Conservation (phyloP, 2,329 filamentous ascomycete species). For the Septoria linicola region DNA sequence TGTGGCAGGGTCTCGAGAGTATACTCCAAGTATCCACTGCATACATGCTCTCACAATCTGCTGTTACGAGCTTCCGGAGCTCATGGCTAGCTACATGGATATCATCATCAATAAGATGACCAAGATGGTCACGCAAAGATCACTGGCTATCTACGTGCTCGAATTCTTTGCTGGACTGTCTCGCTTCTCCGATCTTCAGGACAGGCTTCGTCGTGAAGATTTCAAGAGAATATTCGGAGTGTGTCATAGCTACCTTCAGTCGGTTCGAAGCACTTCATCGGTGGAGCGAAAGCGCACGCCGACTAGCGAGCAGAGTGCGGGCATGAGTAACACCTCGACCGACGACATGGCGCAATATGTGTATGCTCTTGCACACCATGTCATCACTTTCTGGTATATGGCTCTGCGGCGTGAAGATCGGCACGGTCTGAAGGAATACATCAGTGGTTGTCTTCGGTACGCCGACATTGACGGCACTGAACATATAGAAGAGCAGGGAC, state of each 20-base stretch:
- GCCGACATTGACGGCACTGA: slow-evolving; percentile 72
- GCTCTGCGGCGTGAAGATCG: slow-evolving; percentile 82
- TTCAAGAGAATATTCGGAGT: slow-evolving; percentile 94
- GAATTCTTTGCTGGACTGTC: slow-evolving; percentile 92
- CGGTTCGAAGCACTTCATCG: slow-evolving; percentile 59
- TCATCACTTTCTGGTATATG: slow-evolving; percentile 96
- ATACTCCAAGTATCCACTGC: slow-evolving; percentile 79
- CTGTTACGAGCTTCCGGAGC: slow-evolving; percentile 87
- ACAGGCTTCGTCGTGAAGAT: slow-evolving; percentile 66
- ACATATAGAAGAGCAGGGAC: slow-evolving; percentile 83
- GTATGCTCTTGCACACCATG: slow-evolving; percentile 88
- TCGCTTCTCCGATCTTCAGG: slow-evolving; percentile 65
- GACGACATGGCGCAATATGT: slow-evolving; percentile 63
- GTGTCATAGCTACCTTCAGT: slow-evolving; percentile 89
- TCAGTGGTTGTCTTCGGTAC: slow-evolving; percentile 78
- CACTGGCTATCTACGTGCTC: slow-evolving; percentile 89
- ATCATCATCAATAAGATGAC: slow-evolving; percentile 90
- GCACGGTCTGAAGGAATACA: slow-evolving; percentile 82
- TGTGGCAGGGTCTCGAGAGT: slow-evolving; percentile 59
- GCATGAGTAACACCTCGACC: slow-evolving; percentile 23
- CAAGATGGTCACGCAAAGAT: slow-evolving; percentile 89
- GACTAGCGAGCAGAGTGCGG: slow-evolving; percentile 31
- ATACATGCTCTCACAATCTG: slow-evolving; percentile 94
- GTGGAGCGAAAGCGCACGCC: slow-evolving; percentile 30
- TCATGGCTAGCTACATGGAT: slow-evolving; percentile 80